These are phyloP conservation scores for Coniochaeta sp. DNA, from an alignment of 2,329 filamentous ascomycete genomes.

Conservation along the genomic window DNA sequence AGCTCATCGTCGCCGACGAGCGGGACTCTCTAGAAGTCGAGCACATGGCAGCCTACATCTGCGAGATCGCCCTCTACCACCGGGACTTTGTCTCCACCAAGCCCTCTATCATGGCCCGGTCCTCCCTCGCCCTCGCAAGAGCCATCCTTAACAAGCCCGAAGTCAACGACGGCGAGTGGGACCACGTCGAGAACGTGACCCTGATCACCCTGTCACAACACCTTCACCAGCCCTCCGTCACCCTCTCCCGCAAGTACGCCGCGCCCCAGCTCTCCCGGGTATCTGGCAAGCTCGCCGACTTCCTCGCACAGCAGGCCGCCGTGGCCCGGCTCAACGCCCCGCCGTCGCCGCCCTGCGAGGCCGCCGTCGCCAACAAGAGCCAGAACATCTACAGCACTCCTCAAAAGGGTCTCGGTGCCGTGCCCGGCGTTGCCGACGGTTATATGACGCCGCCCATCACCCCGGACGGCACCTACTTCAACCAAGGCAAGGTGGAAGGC, in stretches of 20 bases:
- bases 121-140: constrained; percentile 77
- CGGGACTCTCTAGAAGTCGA: constrained; percentile 77
- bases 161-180: constrained; percentile 69
- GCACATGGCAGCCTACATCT: constrained; percentile 89
- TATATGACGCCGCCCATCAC: constrained; percentile 84
- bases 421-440: constrained; percentile 59
- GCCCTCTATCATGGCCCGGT: constrained; percentile 84
- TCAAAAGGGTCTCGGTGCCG: constrained; percentile 63
- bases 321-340: constrained; percentile 41
- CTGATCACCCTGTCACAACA: constrained; percentile 53
- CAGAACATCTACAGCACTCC: constrained; percentile 69
- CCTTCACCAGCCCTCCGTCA: constrained; percentile 50
- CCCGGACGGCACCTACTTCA: constrained; percentile 59
- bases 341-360: constrained; percentile 53
- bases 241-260: constrained; percentile 53
- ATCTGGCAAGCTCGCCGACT: constrained; percentile 49
- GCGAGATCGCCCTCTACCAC: constrained; percentile 92
- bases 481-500: constrained; percentile 27
- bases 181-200: constrained; percentile 62
- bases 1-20: constrained; percentile 78
- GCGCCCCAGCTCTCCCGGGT: constrained; percentile 45
- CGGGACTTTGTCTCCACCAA: constrained; percentile 92
- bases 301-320: constrained; percentile 52
- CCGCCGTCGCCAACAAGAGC: constrained; percentile 39
- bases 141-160: constrained; percentile 80